Conservation (phyloP, 805 yeast species). For the Candida easanensis region DNA sequence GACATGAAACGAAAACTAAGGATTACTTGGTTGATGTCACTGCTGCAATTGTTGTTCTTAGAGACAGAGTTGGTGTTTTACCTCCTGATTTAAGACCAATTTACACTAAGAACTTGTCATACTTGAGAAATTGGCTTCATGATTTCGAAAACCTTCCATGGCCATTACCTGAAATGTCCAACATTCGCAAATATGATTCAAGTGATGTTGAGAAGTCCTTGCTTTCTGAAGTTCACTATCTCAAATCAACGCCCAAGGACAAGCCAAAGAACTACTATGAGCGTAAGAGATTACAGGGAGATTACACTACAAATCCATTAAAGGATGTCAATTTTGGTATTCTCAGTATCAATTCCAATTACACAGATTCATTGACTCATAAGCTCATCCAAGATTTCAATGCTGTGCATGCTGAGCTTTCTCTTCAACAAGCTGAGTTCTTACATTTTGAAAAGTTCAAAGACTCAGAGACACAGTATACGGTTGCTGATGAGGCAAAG, state of each 20-base stretch:
- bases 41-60: constrained; percentile 76
- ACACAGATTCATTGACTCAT: constrained; percentile 55
- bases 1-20: constrained; percentile 28
- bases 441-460: constrained; percentile 38
- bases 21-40: constrained; percentile 63
- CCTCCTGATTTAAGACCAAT: constrained; percentile 80
- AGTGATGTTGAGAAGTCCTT: constrained; percentile 78
- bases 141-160: constrained; percentile 45
- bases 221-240: constrained; percentile 69
- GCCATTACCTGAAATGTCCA: constrained; percentile 77
- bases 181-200: constrained; percentile 59
- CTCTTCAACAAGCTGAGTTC: constrained; percentile 45
- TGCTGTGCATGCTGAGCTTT: constrained; percentile 41
- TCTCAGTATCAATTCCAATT: constrained; percentile 36
- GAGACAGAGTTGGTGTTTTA: constrained; percentile 78
- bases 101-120: constrained; percentile 62
- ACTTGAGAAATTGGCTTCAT: constrained; percentile 60
- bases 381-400: constrained; percentile 57
- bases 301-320: constrained; percentile 68
- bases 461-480: constrained; percentile 41
- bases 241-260: constrained; percentile 38
- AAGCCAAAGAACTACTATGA: constrained; percentile 46
- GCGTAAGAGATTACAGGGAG: constrained; percentile 58
- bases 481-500: constrained; percentile 41
- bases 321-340: constrained; percentile 55